Evolutionary conservation across 345 rosid genomes (phyloP), one percentile per base, ranked within the genome.

Genomic region (Salix caprea): DNA sequence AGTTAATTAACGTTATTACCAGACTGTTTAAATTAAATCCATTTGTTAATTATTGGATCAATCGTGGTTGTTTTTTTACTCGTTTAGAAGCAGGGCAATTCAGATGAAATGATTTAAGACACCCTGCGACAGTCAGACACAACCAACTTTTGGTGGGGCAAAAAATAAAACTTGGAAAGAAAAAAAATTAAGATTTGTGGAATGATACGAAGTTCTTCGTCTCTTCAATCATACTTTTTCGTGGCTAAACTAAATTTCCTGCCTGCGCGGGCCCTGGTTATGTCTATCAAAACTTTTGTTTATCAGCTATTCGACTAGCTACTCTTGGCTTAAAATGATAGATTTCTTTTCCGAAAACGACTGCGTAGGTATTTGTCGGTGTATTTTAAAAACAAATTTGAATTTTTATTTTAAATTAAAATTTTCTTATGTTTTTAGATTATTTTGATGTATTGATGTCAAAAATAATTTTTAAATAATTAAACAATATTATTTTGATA

Each of bases 41-140:
- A 6, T 60, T 21, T 39, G 13, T 52, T 50, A 62, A 44, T 54
- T 19, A 32, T 67, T 46, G 23, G 44, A 18, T 7, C 18, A 18
- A 5, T 48, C 58, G 28, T 26, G 77, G 78, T 72, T 73, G 82
- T 69, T 65, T 32, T 32, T 4, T 46, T 72, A 54, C 75, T 79
- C 83, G 67, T 67, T 81, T 54, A 34, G 70, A 60, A 39, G 58
- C 82, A 39, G 71, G 4, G 5, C 26, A 56, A 8, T 10, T 32
- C 64, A 30, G 69, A 64, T 50, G 50, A 70, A 75, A 76, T 79
- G 78, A 79, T 72, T 72, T 65, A 26, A 69, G 37, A 78, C 79
- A 79, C 83, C 77, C 65, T 56, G 71, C 66, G 44, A n/a, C 15
- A 56, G 68, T 26, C 4, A 19, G 39, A 32, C 34, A 26, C 6